Evolutionary conservation across 305 asterid species (phyloP).

Genomic region (Fraxinus floribunda): DNA sequence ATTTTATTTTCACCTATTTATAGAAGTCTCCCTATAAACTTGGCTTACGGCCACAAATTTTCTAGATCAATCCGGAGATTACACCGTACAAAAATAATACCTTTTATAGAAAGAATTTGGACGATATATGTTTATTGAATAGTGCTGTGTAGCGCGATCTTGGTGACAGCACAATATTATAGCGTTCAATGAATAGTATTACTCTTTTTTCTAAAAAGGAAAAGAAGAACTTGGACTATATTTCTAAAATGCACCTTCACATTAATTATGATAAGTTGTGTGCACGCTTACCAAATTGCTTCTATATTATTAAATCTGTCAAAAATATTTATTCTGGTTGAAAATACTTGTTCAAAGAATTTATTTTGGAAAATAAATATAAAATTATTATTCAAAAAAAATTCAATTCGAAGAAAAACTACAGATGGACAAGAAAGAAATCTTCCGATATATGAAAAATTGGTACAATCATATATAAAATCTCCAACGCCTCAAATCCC

Average conservation of each 20-base stretch:
- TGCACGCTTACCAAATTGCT: not conserved
- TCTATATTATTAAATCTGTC: not conserved
- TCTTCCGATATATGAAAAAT: not conserved
- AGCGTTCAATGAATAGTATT: not conserved
- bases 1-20: not conserved
- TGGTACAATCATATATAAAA: not conserved
- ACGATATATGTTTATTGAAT: not conserved
- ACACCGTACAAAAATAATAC: not conserved
- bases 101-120: not conserved
- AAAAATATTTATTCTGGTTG: not conserved
- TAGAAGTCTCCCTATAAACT: not conserved
- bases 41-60: no score
- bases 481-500: not conserved
- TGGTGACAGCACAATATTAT: not conserved
- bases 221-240: no score
- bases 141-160: not conserved
- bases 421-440: not conserved
- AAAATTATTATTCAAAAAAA: not conserved
- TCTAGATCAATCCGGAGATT: not conserved
- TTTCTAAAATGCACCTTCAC: not conserved
- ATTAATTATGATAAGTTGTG: not conserved
- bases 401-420: not conserved
- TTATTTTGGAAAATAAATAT: not conserved
- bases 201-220: not conserved
- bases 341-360: not conserved